phyloP scores from a whole-genome alignment of 805 yeast species.

The Candida railenensis region DNA sequence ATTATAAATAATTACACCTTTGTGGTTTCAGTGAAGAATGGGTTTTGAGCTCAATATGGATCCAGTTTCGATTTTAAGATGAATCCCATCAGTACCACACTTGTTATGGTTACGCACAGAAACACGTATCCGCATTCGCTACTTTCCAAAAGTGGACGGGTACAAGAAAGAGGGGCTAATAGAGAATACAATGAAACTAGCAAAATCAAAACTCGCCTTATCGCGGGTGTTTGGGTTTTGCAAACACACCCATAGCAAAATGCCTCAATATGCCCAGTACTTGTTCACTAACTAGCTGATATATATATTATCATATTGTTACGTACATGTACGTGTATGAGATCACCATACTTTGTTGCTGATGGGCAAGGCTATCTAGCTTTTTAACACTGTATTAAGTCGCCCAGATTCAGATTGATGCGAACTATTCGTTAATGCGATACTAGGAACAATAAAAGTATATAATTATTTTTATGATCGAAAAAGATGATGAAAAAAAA shows the following conservation, averaged over 20 bases:
- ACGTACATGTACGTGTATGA: too few relatives aligned
- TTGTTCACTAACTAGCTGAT: too few relatives aligned
- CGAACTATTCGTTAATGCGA: conserved; percentile 1
- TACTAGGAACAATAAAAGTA: too few relatives aligned
- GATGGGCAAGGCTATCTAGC: too few relatives aligned
- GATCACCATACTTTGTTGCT: too few relatives aligned
- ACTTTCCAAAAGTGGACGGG: not conserved
- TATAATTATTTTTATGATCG: too few relatives aligned
- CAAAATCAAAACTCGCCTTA: not conserved
- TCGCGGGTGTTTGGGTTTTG: not conserved
- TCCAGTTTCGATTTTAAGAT: not conserved
- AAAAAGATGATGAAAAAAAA: too few relatives aligned
- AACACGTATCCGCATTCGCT: not conserved
- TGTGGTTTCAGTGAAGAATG: not conserved
- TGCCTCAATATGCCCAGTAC: not conserved
- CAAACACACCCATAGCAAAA: not conserved
- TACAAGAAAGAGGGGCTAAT: not conserved
- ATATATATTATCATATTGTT: too few relatives aligned
- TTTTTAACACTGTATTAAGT: not conserved
- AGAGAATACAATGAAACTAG: not conserved
- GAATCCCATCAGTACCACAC: not conserved
- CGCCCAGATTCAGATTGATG: conserved; percentile 4
- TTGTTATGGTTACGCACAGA: not conserved
- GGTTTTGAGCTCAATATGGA: not conserved
- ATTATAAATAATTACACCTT: not conserved